Percentiles rank a stretch among this genome's conserved stretches.
These are phyloP conservation scores for Diversispora eburnea DNA, from an alignment of 192 early-diverging fungal species.

Conservation along the genomic window DNA sequence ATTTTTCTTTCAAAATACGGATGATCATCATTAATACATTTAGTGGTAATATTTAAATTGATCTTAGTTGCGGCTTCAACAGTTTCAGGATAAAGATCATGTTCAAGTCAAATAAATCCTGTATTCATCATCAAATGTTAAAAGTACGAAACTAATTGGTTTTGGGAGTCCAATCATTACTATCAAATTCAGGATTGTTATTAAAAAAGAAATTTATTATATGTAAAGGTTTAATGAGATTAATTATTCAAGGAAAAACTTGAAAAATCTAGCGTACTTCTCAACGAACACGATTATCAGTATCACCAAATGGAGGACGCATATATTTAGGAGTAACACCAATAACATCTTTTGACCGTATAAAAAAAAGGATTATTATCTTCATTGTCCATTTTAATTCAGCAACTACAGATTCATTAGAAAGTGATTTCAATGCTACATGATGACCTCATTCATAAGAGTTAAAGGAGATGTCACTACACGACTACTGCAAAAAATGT, in stretches of 20 bases:
- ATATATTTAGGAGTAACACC: constrained; percentile 51
- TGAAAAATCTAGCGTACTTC: constrained; percentile 30
- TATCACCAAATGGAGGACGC: constrained; percentile 49
- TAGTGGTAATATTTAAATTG: too few relatives aligned
- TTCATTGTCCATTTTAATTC: constrained; percentile 66
- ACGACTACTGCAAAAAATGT: constrained; percentile 56
- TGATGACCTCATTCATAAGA: constrained; percentile 43
- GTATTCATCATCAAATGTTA: constrained; percentile 37
- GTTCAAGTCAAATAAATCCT: constrained; percentile 49
- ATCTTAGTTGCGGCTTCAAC: constrained; percentile 41
- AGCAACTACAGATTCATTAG: constrained; percentile 50
- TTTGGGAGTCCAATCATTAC: constrained; percentile 43
- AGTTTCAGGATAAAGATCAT: constrained; percentile 47
- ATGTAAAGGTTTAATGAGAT: constrained; percentile 26
- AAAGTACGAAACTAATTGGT: constrained; percentile 20
- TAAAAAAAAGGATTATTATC: constrained; percentile 1
- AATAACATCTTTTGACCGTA: constrained; percentile 44
- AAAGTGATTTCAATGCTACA: constrained; percentile 45
- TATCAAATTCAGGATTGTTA: constrained; percentile 45
- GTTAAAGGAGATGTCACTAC: constrained; percentile 39
- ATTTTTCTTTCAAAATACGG: too few relatives aligned
- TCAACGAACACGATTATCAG: constrained; percentile 53
- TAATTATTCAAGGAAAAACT: not conserved
- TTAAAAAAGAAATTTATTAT: constrained; percentile 27
- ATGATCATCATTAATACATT: too few relatives aligned